These are phyloP conservation scores for Diacronema lutheri DNA, from an alignment of 78 protist species.

Conservation along the genomic window DNA sequence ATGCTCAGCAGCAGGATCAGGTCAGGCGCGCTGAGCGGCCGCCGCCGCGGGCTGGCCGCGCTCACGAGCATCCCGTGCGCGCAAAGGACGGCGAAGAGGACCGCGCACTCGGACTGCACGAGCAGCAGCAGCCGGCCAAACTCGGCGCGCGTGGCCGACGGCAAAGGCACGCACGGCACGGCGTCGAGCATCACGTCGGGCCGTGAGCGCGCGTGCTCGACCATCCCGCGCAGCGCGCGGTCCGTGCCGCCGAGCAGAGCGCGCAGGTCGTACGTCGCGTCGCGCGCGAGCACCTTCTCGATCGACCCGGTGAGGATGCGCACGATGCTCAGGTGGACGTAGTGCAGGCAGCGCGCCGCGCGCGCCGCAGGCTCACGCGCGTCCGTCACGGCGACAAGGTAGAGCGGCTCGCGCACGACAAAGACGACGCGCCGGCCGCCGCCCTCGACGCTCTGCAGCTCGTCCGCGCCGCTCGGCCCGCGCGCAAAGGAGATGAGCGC, in stretches of 20 bases:
- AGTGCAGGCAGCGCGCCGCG: background rate
- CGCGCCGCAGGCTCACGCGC: background rate
- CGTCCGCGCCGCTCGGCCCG: background rate
- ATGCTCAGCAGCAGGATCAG: background rate
- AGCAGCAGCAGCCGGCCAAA: background rate
- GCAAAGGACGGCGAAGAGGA: background rate
- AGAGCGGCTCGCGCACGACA: background rate
- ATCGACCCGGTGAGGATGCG: background rate
- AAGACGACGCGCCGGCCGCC: background rate
- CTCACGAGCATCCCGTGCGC: background rate
- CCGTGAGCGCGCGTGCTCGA: background rate
- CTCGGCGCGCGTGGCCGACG: background rate
- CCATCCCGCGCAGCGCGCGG: background rate
- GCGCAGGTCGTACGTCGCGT: background rate
- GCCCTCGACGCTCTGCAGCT: background rate
- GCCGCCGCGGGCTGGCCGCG: background rate
- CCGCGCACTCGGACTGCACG: background rate
- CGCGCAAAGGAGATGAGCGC: background rate
- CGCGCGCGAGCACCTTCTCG: background rate
- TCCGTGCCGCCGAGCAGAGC: background rate
- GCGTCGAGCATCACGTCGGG: background rate
- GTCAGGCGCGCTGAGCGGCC: background rate
- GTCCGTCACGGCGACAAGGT: background rate
- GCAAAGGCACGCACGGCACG: background rate
- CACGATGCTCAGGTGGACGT: background rate